Base-by-base conservation (phyloP, 1,139 yeast species). In the Magnusiomyces paraingens region DNA sequence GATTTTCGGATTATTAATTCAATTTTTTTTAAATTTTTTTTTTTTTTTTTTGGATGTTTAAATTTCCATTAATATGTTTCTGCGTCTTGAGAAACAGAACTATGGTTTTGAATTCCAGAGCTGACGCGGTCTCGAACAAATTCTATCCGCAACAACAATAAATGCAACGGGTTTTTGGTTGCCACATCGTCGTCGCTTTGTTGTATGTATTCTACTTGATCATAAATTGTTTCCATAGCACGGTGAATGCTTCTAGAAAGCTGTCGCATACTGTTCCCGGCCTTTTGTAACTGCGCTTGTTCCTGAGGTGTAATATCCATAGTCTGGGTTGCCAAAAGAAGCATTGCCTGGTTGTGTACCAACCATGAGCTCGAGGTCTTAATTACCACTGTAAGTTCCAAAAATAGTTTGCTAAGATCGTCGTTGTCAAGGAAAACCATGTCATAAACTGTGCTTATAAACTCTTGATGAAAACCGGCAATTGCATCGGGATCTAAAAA, bases 81-180 rank as follows among this genome's bases (percentile, higher is more conserved):
- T 14, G n/a, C 4, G 20, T 41, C 14, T 10, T 41, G 12, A 8
- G 12, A 14, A 41, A 8, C 4, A 26, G 32, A 26, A 8, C 32
- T 26, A 26, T 26, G 32, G 8, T 26, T 5, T 26, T 26, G 32
- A 26, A 8, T 5, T 26, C 32, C 8, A 4, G 32, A 26, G 32
- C 32, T 26, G 32, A 26, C 32, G 12, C 47, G 15, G 5, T 40
- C 47, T 18, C 48, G 46, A 26, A 52, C 47, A 43, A 52, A 52
- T 26, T 52, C 55, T 12, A 52, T 17, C 22, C 52, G 32, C 4
- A 52, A 51, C 4, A 52, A 43, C 29, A 52, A 49, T 12, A 43
- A 44, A 29, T 50, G 55, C 17, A 52, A 20, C 4, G 50, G 42
- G 22, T 47, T 36, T 18, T 47, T 47, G 42, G 39, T 21, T 17